Evolutionary conservation across 106 monocot species (phyloP), one percentile per base, ranked within the genome.

Genomic region (Triglochin maritima): DNA sequence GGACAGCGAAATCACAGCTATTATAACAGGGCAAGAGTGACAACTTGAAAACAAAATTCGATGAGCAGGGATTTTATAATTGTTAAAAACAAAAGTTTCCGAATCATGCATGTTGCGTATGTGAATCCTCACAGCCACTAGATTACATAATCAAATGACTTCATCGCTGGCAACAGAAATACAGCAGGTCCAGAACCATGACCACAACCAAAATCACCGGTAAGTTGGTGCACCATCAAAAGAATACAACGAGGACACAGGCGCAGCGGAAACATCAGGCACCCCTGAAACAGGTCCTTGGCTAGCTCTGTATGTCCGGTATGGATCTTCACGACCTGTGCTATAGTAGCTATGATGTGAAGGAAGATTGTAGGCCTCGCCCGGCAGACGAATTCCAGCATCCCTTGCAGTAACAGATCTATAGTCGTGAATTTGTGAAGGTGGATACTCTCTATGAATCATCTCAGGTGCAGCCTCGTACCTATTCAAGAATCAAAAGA

Each of bases 201-300:
- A 29, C 29, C 29, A 29, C 29, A 29, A 29, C 29, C 29, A 55
- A 6, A 56, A 14, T 67, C 67, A 74, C 4, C 67, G 67, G n/a
- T 74, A 74, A 10, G 74, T 6, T 44, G 74, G 48, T 47, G 67
- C 74, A 67, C 74, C 74, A 5, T 48, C 67, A 17, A 74, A 67
- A 3, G 60, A 67, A 67, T 67, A 67, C 10, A 60, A 67, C 7
- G 74, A 74, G 4, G 66, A 74, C 44, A 74, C 60, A 4, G 66
- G 60, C 3, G 50, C 4, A 59, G 14, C 44, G 42, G 66, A 9
- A 44, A 57, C 8, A n/a, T 47, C 5, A 46, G 46, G 47, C 69
- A 56, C 59, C 14, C 9, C 11, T 17, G 67, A 54, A 43, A 44
- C 50, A 9, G 67, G 52, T 44, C 53, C 11, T 6, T 54, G 53